These are phyloP conservation scores for Dictyostelium brefeldianum DNA, from an alignment of 78 protist genomes.

Conservation along the genomic window DNA sequence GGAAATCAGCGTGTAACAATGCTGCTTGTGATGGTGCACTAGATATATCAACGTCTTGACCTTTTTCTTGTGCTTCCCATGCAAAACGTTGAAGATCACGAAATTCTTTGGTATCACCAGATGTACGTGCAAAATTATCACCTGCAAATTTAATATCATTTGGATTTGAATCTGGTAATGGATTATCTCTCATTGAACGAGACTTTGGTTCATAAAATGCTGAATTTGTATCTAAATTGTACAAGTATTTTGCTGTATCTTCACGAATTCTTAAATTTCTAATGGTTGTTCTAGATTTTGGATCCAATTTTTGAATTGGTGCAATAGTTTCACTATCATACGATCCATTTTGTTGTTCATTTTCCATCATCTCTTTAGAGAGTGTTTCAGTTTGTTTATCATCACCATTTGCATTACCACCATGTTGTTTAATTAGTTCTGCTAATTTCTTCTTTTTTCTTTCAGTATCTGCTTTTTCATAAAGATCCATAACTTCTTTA, in stretches of 20 bases:
- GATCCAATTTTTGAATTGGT: conserved; percentile 78
- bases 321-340: conserved; percentile 69
- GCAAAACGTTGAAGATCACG: conserved; percentile 87
- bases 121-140: conserved; percentile 92
- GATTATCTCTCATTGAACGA: conserved; percentile 97
- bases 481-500: conserved; percentile 34
- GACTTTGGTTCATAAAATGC: conserved; percentile 99
- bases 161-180: conserved; percentile 69
- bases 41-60: conserved; percentile 91
- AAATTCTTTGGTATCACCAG: conserved; percentile 92
- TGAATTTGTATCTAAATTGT: conserved; percentile 94
- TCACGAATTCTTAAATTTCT: conserved; percentile 95
- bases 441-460: conserved; percentile 50
- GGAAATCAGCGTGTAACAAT: conserved; percentile 67
- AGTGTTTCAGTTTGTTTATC: neutral
- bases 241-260: conserved; percentile 98
- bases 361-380: conserved; percentile 37
- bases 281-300: conserved; percentile 88
- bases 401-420: neutral
- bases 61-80: conserved; percentile 89
- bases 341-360: conserved; percentile 54
- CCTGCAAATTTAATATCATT: conserved; percentile 75
- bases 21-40: conserved; percentile 97
- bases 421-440: conserved; percentile 68
- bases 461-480: conserved; percentile 67